Conservation (phyloP, 148 eudicot species). For the Vaccinium myrtillus region DNA sequence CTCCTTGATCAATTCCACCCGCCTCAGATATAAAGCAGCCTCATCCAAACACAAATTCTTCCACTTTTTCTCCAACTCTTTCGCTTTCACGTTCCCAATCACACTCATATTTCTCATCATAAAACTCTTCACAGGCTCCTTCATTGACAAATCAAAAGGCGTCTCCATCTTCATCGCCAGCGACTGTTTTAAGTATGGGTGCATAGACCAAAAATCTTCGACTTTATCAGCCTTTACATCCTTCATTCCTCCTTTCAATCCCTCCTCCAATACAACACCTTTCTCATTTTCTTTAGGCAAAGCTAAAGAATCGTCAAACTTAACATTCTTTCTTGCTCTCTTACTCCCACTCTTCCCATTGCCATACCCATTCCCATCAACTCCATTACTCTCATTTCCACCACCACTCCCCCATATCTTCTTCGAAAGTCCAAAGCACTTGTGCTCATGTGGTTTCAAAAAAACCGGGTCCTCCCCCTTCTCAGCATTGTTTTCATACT, state of each 20-base stretch:
- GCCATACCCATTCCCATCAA: background rate
- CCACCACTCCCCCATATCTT: constrained; percentile 48
- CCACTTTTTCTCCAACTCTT: constrained; percentile 47
- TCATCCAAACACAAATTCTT: constrained; percentile 29
- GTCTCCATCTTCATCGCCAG: background rate
- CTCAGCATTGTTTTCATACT: constrained; percentile 32
- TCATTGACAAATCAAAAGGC: background rate
- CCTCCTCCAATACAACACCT: background rate
- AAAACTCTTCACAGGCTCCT: constrained; percentile 6
- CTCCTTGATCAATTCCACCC: constrained; percentile 26
- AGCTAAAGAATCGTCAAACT: background rate
- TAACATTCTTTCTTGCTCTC: constrained; percentile 15
- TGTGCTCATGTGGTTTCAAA: constrained; percentile 39
- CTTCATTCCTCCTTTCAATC: background rate
- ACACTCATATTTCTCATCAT: constrained; percentile 16
- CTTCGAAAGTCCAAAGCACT: constrained; percentile 41
- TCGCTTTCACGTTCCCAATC: constrained; percentile 29
- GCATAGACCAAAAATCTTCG: constrained; percentile 32
- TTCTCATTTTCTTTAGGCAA: constrained; percentile 5
- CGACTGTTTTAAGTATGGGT: constrained; percentile 24
- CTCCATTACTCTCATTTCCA: constrained; percentile 3
- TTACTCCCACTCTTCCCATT: background rate
- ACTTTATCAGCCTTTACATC: constrained; percentile 22
- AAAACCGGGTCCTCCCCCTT: constrained; percentile 37
- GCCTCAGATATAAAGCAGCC: constrained; percentile 14